Conservation (phyloP, 1,284 basidiomycete species). For the Naganishia sp. region DNA sequence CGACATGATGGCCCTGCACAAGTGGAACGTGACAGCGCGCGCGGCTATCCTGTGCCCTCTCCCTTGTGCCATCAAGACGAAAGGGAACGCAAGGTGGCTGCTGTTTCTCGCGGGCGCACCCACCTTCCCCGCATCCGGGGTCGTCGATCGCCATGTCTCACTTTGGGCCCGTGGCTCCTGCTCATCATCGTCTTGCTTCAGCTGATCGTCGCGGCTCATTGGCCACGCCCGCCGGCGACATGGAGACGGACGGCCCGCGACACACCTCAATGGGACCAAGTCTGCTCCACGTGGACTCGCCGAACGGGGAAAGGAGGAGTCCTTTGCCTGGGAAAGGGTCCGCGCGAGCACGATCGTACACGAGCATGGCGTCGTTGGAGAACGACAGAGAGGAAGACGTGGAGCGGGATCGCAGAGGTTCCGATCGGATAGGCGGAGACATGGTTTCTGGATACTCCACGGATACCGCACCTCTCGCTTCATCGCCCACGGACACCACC, state of each 20-base stretch:
- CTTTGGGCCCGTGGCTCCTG: background rate
- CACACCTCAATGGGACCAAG: background rate
- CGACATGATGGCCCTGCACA: conserved; percentile 19
- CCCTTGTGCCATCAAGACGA: too few species aligned
- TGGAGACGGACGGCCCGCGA: background rate
- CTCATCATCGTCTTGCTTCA: background rate
- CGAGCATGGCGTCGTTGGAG: conserved; percentile 19
- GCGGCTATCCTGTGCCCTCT: too few species aligned
- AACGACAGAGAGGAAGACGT: conserved; percentile 7
- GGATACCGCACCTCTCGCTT: background rate
- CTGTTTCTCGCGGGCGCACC: too few species aligned
- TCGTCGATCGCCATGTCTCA: background rate
- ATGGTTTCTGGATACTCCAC: background rate
- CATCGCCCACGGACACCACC: background rate
- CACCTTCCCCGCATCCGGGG: too few species aligned
- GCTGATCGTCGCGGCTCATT: too few species aligned
- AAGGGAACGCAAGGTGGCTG: background rate
- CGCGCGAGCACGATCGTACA: conserved; percentile 3
- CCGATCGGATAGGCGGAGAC: background rate
- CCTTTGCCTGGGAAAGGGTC: background rate
- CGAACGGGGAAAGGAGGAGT: background rate
- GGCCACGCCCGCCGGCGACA: background rate
- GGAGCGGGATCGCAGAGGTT: background rate
- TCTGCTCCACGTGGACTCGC: conserved; percentile 3
- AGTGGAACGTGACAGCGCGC: background rate